A percentile compares a stretch with the other conserved stretches of the same genome.
Evolutionary conservation across 176 grass and related monocot species (phyloP).

Genomic region (Eremochloa ophiuroides): DNA sequence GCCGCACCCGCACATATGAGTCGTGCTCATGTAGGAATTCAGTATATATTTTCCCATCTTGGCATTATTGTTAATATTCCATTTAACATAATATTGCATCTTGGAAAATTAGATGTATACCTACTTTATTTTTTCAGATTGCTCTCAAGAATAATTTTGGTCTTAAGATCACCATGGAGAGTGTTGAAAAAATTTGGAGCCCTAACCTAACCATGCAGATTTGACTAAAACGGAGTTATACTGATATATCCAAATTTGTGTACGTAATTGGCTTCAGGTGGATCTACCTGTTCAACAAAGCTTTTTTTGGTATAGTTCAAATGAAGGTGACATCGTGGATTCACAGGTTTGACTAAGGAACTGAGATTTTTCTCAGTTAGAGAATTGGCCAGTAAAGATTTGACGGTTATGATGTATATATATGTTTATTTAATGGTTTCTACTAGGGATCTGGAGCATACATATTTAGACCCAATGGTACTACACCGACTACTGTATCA

Average conservation of each 20-base stretch:
- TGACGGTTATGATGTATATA: slow-evolving; percentile 1
- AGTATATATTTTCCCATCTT: not conserved
- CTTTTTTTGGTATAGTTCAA: slow-evolving; percentile 78
- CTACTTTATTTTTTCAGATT: not conserved
- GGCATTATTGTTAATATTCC: not conserved
- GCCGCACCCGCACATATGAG: not conserved
- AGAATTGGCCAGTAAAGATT: not conserved
- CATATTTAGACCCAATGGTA: slow-evolving; percentile 77
- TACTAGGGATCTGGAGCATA: slow-evolving; percentile 80
- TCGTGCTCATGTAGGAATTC: not conserved
- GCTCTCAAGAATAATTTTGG: not conserved
- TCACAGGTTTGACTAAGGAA: slow-evolving; percentile 52
- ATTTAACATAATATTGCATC: not conserved
- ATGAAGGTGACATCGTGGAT: slow-evolving; percentile 50
- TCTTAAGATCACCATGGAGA: too few relatives aligned
- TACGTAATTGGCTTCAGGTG: slow-evolving; percentile 39
- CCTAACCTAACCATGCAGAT: not conserved
- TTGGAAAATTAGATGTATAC: not conserved
- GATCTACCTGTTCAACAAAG: slow-evolving; percentile 67
- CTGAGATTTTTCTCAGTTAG: not conserved
- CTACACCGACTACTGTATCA: slow-evolving; percentile 48
- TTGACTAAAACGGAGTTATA: not conserved
- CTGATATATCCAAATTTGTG: not conserved
- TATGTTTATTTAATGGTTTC: not conserved
- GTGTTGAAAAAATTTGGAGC: not conserved